Evolutionary conservation across 129 eudicot species (phyloP).

Genomic region (Ambrosia artemisiifolia): DNA sequence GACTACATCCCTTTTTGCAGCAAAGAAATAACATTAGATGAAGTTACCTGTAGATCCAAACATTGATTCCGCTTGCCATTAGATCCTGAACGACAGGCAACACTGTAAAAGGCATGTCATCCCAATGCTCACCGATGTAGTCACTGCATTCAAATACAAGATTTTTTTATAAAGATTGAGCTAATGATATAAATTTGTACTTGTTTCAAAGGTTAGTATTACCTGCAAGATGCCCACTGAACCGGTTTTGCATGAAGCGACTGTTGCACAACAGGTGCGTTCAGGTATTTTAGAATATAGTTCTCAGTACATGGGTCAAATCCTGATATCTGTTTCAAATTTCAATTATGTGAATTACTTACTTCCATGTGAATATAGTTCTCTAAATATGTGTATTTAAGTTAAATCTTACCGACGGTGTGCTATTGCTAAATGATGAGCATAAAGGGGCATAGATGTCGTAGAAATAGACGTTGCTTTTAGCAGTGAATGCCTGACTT

Average conservation of each 20-base stretch:
- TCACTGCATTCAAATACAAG: background rate
- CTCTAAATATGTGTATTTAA: background rate
- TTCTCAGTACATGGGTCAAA: background rate
- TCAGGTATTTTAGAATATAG: background rate
- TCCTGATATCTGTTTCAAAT: background rate
- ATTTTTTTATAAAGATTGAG: background rate
- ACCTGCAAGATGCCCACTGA: background rate
- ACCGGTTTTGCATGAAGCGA: constrained; percentile 5
- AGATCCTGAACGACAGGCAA: background rate
- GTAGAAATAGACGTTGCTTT: constrained; percentile 32
- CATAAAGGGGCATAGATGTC: constrained; percentile 64
- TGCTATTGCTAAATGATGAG: constrained; percentile 25
- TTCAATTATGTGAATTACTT: background rate
- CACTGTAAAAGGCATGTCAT: background rate
- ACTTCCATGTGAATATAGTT: background rate
- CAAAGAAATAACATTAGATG: background rate
- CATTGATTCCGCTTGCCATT: background rate
- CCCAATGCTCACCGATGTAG: background rate
- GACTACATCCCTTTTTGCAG: too few species aligned
- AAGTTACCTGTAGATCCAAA: background rate
- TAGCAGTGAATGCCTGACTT: constrained; percentile 20
- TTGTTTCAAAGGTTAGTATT: background rate
- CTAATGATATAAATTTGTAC: background rate
- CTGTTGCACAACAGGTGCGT: background rate
- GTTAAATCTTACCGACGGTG: constrained; percentile 34